Evolutionary conservation across 345 rosid genomes (phyloP).

Genomic region (Salix arbutifolia): DNA sequence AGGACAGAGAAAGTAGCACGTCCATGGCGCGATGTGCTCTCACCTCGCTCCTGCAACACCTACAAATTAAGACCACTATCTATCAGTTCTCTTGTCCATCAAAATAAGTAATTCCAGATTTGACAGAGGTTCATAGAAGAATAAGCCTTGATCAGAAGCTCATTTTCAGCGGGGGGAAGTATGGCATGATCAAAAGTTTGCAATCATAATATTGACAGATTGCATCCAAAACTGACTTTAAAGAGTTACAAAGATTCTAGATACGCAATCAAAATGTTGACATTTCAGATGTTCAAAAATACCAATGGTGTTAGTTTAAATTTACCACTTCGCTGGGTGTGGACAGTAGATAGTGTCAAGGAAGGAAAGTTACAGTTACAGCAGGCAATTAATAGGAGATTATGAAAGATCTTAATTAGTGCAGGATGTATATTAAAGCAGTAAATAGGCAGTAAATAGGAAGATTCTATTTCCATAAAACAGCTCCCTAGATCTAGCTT

Average conservation of each 20-base stretch:
- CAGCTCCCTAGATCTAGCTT: too few species aligned
- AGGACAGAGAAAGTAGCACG: slow-evolving; percentile 97
- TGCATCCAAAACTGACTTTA: neutral
- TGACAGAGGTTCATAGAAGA: neutral
- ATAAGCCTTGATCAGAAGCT: neutral
- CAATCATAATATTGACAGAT: neutral
- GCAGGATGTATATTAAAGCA: too few species aligned
- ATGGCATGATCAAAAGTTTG: neutral
- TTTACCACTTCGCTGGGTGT: neutral
- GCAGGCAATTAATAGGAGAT: too few species aligned
- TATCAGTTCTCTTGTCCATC: slow-evolving; percentile 14
- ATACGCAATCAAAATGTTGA: neutral
- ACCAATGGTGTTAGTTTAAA: neutral
- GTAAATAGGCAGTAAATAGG: too few species aligned
- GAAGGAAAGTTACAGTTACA: too few species aligned
- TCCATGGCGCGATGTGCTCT: slow-evolving; percentile 99
- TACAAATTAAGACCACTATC: slow-evolving; percentile 28
- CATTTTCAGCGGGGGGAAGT: neutral
- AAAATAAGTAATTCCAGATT: slow-evolving; percentile 9
- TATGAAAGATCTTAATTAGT: too few species aligned
- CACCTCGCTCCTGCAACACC: slow-evolving; percentile 99
- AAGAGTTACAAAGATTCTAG: neutral
- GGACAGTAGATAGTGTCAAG: neutral
- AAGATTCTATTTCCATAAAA: too few species aligned
- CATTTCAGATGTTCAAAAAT: neutral